phyloP scores from a whole-genome alignment of 805 yeast species.

The Zygoascus biomembranicola region DNA sequence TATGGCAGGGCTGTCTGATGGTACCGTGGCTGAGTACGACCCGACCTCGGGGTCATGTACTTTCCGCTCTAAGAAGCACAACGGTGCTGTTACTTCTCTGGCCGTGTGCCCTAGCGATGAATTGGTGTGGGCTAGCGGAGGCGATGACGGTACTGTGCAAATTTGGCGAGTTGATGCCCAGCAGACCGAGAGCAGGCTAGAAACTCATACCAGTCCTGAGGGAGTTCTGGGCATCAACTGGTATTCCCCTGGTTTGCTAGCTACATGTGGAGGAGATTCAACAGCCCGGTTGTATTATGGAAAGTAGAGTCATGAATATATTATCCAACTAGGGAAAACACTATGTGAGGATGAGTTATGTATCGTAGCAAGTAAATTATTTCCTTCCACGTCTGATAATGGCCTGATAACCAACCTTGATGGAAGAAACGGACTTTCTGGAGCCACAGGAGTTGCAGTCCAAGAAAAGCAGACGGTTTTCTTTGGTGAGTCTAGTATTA shows the following conservation, averaged over 20 bases:
- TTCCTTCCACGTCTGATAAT: conserved; percentile 27
- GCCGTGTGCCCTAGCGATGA: conserved; percentile 5
- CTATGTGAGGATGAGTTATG: not conserved
- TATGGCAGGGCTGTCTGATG: conserved; percentile 12
- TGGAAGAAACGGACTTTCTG: conserved; percentile 90
- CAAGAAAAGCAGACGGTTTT: conserved; percentile 94
- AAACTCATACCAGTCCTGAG: conserved; percentile 1
- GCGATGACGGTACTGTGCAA: conserved; percentile 10
- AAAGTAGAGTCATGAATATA: not conserved
- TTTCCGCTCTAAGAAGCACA: conserved; percentile 2
- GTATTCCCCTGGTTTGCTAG: conserved; percentile 2
- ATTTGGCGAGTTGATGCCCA: conserved; percentile 10
- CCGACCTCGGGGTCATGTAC: conserved; percentile 5
- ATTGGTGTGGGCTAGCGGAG: conserved; percentile 11
- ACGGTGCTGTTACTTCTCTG: conserved; percentile 3
- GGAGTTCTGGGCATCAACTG: conserved; percentile 8
- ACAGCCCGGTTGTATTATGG: conserved; percentile 2
- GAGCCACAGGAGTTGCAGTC: conserved; percentile 98
- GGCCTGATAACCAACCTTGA: conserved; percentile 99
- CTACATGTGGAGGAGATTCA: conserved; percentile 7
- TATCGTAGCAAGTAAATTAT: not conserved
- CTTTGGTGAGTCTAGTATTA: conserved; percentile 93
- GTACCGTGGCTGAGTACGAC: conserved; percentile 12
- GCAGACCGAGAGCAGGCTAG: not conserved
- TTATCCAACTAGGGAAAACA: not conserved